Evolutionary conservation across 345 rosid species (phyloP).

Genomic region (Aquilaria sinensis): DNA sequence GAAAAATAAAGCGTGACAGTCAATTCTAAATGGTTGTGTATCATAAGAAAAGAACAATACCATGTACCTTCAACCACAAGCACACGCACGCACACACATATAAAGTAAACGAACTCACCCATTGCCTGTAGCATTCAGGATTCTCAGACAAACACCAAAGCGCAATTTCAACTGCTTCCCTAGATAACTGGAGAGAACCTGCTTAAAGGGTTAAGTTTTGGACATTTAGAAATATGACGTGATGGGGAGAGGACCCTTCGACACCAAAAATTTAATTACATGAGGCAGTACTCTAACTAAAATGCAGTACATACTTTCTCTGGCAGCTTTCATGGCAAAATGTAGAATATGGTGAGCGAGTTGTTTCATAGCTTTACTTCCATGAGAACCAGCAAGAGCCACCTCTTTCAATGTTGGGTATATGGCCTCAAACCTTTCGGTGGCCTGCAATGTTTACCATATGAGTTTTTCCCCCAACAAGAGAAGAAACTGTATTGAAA

Average conservation of each 20-base stretch:
- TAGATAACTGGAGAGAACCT: conserved; percentile 54
- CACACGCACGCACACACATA: too few species aligned
- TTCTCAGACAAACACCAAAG: conserved; percentile 55
- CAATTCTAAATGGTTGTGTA: not conserved
- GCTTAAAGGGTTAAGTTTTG: not conserved
- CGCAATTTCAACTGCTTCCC: conserved; percentile 56
- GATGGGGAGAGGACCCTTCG: too few species aligned
- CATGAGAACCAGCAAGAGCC: conserved; percentile 61
- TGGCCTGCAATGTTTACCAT: conserved; percentile 39
- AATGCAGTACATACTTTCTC: conserved; percentile 44
- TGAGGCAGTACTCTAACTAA: not conserved
- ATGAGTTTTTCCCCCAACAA: too few species aligned
- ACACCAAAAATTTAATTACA: too few species aligned
- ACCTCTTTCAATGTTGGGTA: conserved; percentile 62
- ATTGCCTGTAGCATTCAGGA: conserved; percentile 68
- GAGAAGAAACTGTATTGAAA: too few species aligned
- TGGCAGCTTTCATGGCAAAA: conserved; percentile 48
- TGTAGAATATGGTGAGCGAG: conserved; percentile 50
- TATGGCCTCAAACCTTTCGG: conserved; percentile 67
- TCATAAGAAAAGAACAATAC: conserved; percentile 1
- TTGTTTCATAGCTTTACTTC: conserved; percentile 82
- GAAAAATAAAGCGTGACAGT: not conserved
- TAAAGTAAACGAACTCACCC: conserved; percentile 37
- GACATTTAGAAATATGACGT: too few species aligned
- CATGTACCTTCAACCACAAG: too few species aligned